phyloP scores from a whole-genome alignment of 352 stramenopile genomes.

The Phytophthora vignae region DNA sequence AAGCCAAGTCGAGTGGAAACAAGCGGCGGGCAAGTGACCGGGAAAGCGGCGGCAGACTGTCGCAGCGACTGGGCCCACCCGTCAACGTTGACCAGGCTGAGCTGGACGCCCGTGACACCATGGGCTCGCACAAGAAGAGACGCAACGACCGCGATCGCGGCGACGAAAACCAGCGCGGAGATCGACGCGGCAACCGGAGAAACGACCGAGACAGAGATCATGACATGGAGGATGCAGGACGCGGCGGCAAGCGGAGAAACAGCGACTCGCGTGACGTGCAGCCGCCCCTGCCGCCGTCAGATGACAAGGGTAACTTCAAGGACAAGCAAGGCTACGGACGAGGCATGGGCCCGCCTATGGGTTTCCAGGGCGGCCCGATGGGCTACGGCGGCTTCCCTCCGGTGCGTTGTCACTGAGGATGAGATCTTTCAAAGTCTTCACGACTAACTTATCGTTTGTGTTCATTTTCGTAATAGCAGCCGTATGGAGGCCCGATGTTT shows the following conservation, averaged over 20 bases:
- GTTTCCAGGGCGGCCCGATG: slow-evolving; percentile 68
- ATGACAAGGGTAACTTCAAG: slow-evolving; percentile 30
- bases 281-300: slow-evolving; percentile 43
- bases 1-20: slow-evolving; percentile 28
- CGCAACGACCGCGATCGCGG: slow-evolving; percentile 40
- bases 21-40: slow-evolving; percentile 38
- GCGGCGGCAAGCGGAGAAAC: slow-evolving; percentile 38
- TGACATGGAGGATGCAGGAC: slow-evolving; percentile 36
- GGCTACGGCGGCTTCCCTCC: slow-evolving; percentile 68
- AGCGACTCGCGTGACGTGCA: slow-evolving; percentile 29
- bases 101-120: slow-evolving; percentile 71
- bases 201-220: slow-evolving; percentile 35
- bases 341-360: slow-evolving; percentile 53
- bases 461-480: slow-evolving; percentile 38
- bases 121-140: slow-evolving; percentile 69
- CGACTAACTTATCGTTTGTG: slow-evolving; percentile 19
- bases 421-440: background rate
- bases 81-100: slow-evolving; percentile 85
- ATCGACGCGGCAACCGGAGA: slow-evolving; percentile 26
- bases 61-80: slow-evolving; percentile 67
- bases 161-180: slow-evolving; percentile 42
- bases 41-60: slow-evolving; percentile 39
- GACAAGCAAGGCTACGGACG: slow-evolving; percentile 36
- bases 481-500: slow-evolving; percentile 78
- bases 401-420: slow-evolving; percentile 42